These are phyloP conservation scores for Rhizopus delemar DNA, from an alignment of 371 early-diverging fungal species.

Conservation along the genomic window DNA sequence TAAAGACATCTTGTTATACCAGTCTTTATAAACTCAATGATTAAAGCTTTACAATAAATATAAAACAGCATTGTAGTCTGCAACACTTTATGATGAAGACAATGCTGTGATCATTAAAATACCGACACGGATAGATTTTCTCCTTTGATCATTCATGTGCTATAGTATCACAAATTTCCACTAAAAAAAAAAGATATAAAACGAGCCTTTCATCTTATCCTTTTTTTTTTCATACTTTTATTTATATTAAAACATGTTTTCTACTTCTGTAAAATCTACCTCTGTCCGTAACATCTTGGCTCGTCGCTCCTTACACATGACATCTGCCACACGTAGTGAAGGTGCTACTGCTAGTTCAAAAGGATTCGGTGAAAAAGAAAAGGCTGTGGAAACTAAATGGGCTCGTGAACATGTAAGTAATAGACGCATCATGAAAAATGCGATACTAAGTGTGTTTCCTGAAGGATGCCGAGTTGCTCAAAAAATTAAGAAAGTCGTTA, in stretches of 20 bases:
- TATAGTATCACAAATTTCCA: too few species aligned
- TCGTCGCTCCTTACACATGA: neutral
- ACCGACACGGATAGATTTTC: too few species aligned
- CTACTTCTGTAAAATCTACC: slow-evolving; percentile 1
- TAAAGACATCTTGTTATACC: too few species aligned
- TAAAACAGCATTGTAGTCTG: too few species aligned
- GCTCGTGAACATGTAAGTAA: slow-evolving; percentile 27
- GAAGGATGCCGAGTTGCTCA: slow-evolving; percentile 25
- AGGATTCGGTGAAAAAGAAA: slow-evolving; percentile 26
- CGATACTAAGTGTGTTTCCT: neutral
- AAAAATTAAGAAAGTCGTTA: slow-evolving; percentile 17
- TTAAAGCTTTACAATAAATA: too few species aligned
- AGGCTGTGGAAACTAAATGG: slow-evolving; percentile 30
- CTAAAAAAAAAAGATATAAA: too few species aligned
- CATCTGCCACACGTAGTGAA: slow-evolving; percentile 11
- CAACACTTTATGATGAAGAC: too few species aligned
- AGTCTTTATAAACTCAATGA: too few species aligned
- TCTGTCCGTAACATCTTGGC: slow-evolving; percentile 3
- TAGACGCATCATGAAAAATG: neutral
- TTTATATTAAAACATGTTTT: neutral
- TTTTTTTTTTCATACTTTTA: too few species aligned
- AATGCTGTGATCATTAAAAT: too few species aligned
- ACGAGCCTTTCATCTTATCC: too few species aligned
- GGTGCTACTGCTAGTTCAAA: slow-evolving; percentile 20
- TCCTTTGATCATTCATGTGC: too few species aligned